Base-by-base conservation (phyloP, 2,329 filamentous ascomycete species). In the Trichoderma koningiopsis region DNA sequence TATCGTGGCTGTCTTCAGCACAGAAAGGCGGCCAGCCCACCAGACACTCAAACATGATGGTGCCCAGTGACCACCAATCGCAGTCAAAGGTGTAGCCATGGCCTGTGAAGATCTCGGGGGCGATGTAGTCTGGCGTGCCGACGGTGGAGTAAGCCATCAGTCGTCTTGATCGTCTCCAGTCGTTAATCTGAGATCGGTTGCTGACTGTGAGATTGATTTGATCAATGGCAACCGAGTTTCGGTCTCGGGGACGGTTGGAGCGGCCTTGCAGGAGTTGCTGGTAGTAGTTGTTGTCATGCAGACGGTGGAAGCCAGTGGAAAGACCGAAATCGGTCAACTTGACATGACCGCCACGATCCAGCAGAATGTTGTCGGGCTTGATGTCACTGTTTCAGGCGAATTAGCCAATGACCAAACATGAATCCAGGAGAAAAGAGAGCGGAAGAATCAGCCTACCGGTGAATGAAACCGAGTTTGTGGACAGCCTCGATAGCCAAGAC, bases 21-120 rank as follows among this genome's bases (percentile, higher is more conserved):
- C 96, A 99, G 87, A 99, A 99, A 35, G 96, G 96, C 68, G 96
- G 96, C 96, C 96, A 99, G 76, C 96, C 96, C 71, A 99, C 94
- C 74, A 99, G 86, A 81, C 96, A 99, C 82, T 99, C 96, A 76
- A 98, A 99, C 96, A 99, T 98, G 82, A 99, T 99, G 56, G 96
- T 97, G 65, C 96, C 96, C 61, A 99, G 87, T 27, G 93, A 97
- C 96, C 96, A 99, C 96, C 96, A 99, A 84, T 99, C 96, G 79
- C 96, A 99, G 78, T 96, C 91, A 77, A 95, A 97, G 70, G 93
- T 93, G 83, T 99, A 99, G 60, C 96, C 96, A 76, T 97, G 92
- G 22, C 95, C 94, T 58, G 93, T 96, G 81, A 99, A 98, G 75
- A 99, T 98, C 79, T 99, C 96, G 3, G 96, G 96, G 1, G 96